Evolutionary conservation across 306 rosid genomes (phyloP), one percentile per base, ranked within the genome.

Genomic region (Vigna hirtella): DNA sequence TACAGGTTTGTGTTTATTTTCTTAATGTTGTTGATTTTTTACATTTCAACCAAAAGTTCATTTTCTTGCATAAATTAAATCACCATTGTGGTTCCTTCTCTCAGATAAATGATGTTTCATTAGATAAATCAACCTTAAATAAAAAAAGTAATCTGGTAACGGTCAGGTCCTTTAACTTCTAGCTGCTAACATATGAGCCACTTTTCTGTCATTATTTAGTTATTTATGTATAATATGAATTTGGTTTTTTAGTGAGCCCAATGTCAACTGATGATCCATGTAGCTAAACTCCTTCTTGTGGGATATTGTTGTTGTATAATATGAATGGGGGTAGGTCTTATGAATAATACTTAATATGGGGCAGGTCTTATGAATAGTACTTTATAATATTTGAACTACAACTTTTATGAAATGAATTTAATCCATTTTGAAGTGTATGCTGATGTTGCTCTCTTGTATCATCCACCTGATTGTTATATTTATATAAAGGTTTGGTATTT

Each of bases 1-100:
- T 92, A 92, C 83, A 92, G 97, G 97, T 92, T 76, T 73, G 82
- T 83, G 30, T 59, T 82, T 76, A 63, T 51, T 75, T 16, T 20
- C 36, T 62, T 50, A 53, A 17, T 58, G 17, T 51, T 70, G 66
- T 55, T 13, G 30, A 18, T 58, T 66, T 71, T n/a, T 87, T 66
- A 22, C 17, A n/a, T 76, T 66, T 56, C 32, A 53, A 42, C 51
- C 48, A 61, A 18, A 45, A 52, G 20, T 50, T 76, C 13, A 66
- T 64, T 64, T 66, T 14, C 72, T 58, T 78, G 17, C 45, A 9
- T 63, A 28, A 73, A 26, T 50, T 58, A 48, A 36, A 63, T 73
- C 24, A 66, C 42, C 51, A 30, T 14, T 49, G n/a, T 65, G 61
- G 32, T 66, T 66, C 17, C 45, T 20, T 42, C 18, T 11, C 52